Evolutionary conservation across 1,284 basidiomycete species (phyloP).

Genomic region (Cryptococcus maquisensis): DNA sequence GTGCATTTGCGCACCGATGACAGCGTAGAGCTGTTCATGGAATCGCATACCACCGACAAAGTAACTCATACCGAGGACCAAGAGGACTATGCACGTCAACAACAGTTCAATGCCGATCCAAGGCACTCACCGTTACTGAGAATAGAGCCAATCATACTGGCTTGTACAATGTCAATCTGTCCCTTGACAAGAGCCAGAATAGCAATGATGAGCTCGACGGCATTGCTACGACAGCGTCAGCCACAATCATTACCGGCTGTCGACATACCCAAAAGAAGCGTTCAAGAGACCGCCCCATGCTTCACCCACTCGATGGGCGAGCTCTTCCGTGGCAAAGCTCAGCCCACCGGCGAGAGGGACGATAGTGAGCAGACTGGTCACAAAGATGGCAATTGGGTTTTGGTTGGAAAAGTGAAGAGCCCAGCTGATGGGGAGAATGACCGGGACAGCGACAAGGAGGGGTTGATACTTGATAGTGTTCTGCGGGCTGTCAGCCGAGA

Average conservation of each 20-base stretch:
- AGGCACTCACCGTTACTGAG: constrained; percentile 54
- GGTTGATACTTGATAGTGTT: constrained; percentile 36
- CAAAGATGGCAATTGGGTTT: constrained; percentile 61
- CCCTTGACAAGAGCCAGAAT: constrained; percentile 78
- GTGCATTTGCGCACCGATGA: constrained; percentile 72
- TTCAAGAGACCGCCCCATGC: constrained; percentile 51
- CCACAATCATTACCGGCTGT: constrained; percentile 1
- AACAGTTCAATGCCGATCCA: not conserved
- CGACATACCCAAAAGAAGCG: constrained; percentile 45
- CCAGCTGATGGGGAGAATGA: constrained; percentile 63
- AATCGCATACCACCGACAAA: constrained; percentile 57
- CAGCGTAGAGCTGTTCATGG: constrained; percentile 61
- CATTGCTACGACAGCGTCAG: constrained; percentile 29
- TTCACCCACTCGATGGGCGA: constrained; percentile 51
- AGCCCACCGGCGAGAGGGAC: constrained; percentile 52
- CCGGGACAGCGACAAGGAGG: constrained; percentile 36
- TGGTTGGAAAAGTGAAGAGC: constrained; percentile 61
- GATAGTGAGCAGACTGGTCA: constrained; percentile 60
- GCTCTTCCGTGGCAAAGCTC: constrained; percentile 52
- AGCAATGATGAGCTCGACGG: constrained; percentile 57
- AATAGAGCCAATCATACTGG: constrained; percentile 61
- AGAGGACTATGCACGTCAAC: constrained; percentile 52
- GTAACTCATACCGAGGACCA: constrained; percentile 72
- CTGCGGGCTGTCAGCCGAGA: constrained; percentile 11
- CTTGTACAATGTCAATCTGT: constrained; percentile 73